Conservation (phyloP, 2,329 filamentous ascomycete species). For the Fusarium succisae region DNA sequence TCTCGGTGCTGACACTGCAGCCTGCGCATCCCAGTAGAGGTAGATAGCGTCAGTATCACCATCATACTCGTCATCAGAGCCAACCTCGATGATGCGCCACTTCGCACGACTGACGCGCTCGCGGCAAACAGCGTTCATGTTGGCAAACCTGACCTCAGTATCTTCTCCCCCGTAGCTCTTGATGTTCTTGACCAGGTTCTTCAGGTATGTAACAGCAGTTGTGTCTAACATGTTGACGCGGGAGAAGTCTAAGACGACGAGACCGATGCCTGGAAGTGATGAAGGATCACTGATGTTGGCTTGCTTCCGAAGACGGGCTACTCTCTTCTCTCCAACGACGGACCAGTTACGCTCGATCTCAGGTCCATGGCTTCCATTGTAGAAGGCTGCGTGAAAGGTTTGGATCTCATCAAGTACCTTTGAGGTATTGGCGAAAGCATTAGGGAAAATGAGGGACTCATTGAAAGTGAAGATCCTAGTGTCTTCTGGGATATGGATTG, state of each 20-base stretch:
- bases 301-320: constrained; percentile 55
- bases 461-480: constrained; percentile 65
- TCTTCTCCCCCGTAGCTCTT: constrained; percentile 58
- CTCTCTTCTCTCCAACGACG: constrained; percentile 58
- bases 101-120: constrained; percentile 51
- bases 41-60: constrained; percentile 11
- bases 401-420: constrained; percentile 59
- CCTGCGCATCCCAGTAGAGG: constrained; percentile 25
- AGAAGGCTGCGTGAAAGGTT: constrained; percentile 54
- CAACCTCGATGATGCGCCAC: constrained; percentile 44
- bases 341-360: constrained; percentile 62
- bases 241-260: constrained; percentile 63
- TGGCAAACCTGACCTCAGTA: constrained; percentile 59
- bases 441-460: constrained; percentile 69
- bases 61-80: constrained; percentile 1
- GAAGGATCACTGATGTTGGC: constrained; percentile 47
- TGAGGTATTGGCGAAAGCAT: constrained; percentile 63
- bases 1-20: constrained; percentile 33
- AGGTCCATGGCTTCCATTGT: constrained; percentile 45
- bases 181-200: constrained; percentile 58
- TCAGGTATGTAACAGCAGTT: constrained; percentile 60
- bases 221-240: constrained; percentile 63
- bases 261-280: constrained; percentile 51
- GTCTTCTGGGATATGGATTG: constrained; percentile 54
- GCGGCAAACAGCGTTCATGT: constrained; percentile 54